Percentiles rank a stretch among this genome's conserved stretches.
Conservation (phyloP, 805 yeast genomes). For the Pichia kluyveri region DNA sequence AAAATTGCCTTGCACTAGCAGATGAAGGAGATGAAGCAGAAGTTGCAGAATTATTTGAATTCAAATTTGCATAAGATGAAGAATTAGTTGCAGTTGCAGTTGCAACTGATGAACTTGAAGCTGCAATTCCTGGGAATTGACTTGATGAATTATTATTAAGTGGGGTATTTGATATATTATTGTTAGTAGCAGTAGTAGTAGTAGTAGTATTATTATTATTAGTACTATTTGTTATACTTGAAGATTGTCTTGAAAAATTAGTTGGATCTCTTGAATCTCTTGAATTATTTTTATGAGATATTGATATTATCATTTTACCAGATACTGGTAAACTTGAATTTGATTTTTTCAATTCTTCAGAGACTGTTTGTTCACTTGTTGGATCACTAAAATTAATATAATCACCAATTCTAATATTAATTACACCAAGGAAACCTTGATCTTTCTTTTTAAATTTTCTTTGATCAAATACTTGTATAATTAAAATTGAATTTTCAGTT, state of each 20-base stretch:
- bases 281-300: conserved; percentile 36
- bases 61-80: neutral
- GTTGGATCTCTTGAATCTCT: conserved; percentile 25
- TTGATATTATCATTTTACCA: conserved; percentile 78
- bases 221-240: neutral
- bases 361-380: conserved; percentile 71
- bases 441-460: conserved; percentile 96
- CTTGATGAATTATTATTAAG: conserved; percentile 6
- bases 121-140: conserved; percentile 22
- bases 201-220: neutral
- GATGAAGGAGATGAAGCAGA: neutral
- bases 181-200: neutral
- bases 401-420: conserved; percentile 84
- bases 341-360: conserved; percentile 84
- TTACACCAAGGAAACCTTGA: conserved; percentile 96
- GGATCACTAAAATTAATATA: conserved; percentile 55
- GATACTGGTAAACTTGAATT: conserved; percentile 89
- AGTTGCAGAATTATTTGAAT: neutral
- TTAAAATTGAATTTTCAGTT: conserved; percentile 73
- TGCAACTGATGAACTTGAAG: conserved; percentile 7
- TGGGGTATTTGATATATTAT: neutral
- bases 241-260: conserved; percentile 11
- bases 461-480: conserved; percentile 93
- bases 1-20: conserved; percentile 51
- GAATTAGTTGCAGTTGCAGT: neutral